phyloP scores from a whole-genome alignment of 2,329 filamentous ascomycete species.

The Cladosporium sp. region DNA sequence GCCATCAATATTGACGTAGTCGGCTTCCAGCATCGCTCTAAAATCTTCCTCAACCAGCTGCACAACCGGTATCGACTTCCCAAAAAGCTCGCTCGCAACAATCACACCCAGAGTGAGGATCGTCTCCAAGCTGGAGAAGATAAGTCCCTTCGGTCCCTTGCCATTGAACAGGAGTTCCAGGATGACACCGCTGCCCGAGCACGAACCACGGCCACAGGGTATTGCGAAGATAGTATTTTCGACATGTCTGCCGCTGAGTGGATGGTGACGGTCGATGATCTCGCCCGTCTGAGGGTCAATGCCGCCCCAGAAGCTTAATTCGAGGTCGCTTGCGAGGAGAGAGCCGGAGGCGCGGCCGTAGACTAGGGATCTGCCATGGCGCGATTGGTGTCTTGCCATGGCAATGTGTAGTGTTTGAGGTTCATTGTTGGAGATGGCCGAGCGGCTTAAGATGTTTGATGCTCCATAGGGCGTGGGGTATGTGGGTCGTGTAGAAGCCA shows the following conservation, averaged over 20 bases:
- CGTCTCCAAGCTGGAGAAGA: constrained; percentile 39
- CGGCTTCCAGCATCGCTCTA: background rate
- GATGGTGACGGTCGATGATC: constrained; percentile 41
- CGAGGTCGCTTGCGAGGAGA: background rate
- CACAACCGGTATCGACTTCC: constrained; percentile 36
- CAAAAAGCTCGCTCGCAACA: constrained; percentile 38
- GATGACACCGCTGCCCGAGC: constrained; percentile 41
- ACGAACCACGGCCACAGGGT: constrained; percentile 43
- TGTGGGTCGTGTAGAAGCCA: too few species aligned
- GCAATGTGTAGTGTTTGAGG: too few species aligned
- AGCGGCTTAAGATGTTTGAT: too few species aligned
- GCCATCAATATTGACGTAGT: background rate
- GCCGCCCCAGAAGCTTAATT: constrained; percentile 44
- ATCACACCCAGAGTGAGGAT: constrained; percentile 43
- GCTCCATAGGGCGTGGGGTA: too few species aligned
- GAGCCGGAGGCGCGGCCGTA: background rate
- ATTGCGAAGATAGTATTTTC: constrained; percentile 36
- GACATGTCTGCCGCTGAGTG: constrained; percentile 31
- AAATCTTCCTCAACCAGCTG: constrained; percentile 17
- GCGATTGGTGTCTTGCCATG: too few species aligned
- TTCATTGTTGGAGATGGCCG: too few species aligned
- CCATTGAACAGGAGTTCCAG: constrained; percentile 40
- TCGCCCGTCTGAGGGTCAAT: constrained; percentile 36
- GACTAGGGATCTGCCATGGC: background rate
- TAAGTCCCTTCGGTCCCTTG: constrained; percentile 34